Percentiles rank a stretch among this genome's conserved stretches.
Evolutionary conservation across 164 flowering plant species (phyloP).

Genomic region (Magnolia sinica): DNA sequence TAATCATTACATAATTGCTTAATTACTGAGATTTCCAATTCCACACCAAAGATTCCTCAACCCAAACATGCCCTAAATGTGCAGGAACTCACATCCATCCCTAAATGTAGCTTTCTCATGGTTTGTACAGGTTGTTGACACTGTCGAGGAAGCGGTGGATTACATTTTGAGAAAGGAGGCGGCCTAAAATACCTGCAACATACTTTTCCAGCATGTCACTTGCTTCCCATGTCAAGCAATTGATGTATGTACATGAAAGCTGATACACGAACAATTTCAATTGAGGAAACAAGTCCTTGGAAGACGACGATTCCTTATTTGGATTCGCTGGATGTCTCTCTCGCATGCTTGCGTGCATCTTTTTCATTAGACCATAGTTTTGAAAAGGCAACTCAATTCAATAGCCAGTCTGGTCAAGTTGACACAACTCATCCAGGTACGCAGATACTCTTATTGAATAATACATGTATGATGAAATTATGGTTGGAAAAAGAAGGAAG

Average conservation of each 20-base stretch:
- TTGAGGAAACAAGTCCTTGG: background rate
- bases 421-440: no score
- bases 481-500: no score
- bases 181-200: background rate
- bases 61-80: no score
- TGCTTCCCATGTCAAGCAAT: background rate
- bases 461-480: no score
- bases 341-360: background rate
- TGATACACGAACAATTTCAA: background rate
- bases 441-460: no score
- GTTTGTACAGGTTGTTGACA: constrained; percentile 78
- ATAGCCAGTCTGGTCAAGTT: background rate
- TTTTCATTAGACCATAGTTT: background rate
- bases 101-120: constrained; percentile 6
- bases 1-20: no score
- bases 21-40: no score
- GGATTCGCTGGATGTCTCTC: background rate
- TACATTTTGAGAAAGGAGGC: constrained; percentile 55
- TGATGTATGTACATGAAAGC: background rate
- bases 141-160: constrained; percentile 86
- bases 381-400: background rate
- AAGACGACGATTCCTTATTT: background rate
- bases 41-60: no score
- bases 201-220: background rate
- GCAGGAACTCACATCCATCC: background rate